phyloP scores from a whole-genome alignment of 208 protist genomes.

The Acanthamoeba lugdunensis region DNA sequence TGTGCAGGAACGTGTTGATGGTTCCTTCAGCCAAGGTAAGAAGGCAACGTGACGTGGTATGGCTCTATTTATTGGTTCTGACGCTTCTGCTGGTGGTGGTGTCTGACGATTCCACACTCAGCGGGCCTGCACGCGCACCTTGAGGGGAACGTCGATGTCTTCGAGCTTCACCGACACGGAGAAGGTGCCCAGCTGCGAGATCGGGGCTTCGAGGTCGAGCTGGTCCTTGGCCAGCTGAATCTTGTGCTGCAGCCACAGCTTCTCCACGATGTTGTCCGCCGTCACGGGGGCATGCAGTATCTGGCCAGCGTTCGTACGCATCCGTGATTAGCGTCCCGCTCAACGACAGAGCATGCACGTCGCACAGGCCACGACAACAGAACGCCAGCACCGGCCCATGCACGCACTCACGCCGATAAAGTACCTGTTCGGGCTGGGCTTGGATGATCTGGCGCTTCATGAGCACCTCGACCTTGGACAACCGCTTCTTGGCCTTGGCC shows the following conservation, averaged over 20 bases:
- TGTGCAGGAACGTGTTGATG: too few species aligned
- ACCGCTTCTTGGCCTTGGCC: conserved; percentile 9
- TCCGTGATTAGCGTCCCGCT: not conserved
- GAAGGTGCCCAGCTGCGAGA: conserved; percentile 17
- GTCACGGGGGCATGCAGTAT: conserved; percentile 36
- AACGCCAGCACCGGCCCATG: not conserved
- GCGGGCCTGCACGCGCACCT: conserved; percentile 4
- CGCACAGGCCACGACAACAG: too few species aligned
- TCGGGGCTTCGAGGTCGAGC: not conserved
- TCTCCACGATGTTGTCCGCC: conserved; percentile 31
- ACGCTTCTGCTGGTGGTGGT: too few species aligned
- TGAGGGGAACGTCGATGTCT: conserved; percentile 9
- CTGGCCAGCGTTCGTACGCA: not conserved
- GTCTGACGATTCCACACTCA: not conserved
- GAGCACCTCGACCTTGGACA: conserved; percentile 23
- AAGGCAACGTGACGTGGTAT: not conserved
- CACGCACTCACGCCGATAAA: not conserved
- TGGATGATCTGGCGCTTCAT: conserved; percentile 20
- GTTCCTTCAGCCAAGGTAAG: too few species aligned
- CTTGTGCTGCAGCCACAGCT: conserved; percentile 52
- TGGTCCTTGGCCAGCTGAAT: conserved; percentile 45
- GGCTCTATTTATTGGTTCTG: not conserved
- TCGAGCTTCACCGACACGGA: conserved; percentile 32
- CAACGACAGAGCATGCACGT: not conserved
- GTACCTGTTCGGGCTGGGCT: not conserved